Evolutionary conservation across 306 rosid genomes (phyloP).

Genomic region (Quercus alba): DNA sequence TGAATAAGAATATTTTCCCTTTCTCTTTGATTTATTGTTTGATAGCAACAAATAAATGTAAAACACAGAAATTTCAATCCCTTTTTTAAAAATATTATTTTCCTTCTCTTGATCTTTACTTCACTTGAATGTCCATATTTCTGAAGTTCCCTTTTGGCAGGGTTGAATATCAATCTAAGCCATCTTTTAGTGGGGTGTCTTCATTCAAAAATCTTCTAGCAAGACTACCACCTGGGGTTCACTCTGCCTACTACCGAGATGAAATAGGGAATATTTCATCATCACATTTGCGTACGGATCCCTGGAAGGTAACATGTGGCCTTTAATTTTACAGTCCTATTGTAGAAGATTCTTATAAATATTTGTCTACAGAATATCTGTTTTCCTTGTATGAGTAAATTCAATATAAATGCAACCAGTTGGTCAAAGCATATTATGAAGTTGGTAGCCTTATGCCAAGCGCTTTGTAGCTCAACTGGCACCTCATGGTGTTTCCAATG

Average conservation of each 20-base stretch:
- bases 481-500: too few relatives aligned
- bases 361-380: not conserved
- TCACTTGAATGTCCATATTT: slow-evolving; percentile 4
- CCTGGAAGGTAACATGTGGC: slow-evolving; percentile 47
- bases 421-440: not conserved
- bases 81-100: slow-evolving; percentile 6
- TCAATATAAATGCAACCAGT: not conserved
- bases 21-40: not conserved
- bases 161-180: slow-evolving; percentile 83
- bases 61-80: not conserved
- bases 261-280: slow-evolving; percentile 91
- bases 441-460: not conserved
- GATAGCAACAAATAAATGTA: not conserved
- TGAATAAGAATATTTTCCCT: not conserved
- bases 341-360: not conserved
- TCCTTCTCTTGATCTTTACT: slow-evolving; percentile 6
- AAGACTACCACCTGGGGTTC: slow-evolving; percentile 87
- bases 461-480: too few relatives aligned
- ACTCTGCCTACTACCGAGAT: slow-evolving; percentile 92
- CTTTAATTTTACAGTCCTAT: not conserved
- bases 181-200: slow-evolving; percentile 59
- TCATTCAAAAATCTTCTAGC: slow-evolving; percentile 81
- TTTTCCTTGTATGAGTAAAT: not conserved
- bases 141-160: slow-evolving; percentile 44
- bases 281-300: slow-evolving; percentile 76